These are phyloP conservation scores for Wallacemonas sp. DNA, from an alignment of 208 protist species.

Conservation along the genomic window DNA sequence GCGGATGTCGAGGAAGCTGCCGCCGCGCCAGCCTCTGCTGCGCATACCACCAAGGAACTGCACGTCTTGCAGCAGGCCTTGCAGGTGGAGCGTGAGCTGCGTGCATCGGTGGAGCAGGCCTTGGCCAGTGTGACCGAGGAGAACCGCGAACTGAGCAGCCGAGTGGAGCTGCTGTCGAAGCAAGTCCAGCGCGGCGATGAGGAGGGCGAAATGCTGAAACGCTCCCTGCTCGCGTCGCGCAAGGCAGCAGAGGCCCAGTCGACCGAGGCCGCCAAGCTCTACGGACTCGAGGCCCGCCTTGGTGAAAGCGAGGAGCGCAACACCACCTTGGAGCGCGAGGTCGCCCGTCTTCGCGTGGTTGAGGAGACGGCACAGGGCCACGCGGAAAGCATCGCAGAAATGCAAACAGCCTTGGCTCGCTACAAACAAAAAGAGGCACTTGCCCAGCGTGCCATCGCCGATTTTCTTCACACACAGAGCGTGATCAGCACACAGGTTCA, in stretches of 20 bases:
- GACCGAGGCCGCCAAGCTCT: slow-evolving; percentile 44
- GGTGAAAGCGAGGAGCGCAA: slow-evolving; percentile 36
- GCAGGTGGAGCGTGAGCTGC: slow-evolving; percentile 17
- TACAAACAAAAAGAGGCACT: slow-evolving; percentile 36
- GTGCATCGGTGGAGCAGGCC: slow-evolving; percentile 10
- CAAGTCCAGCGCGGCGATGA: slow-evolving; percentile 37
- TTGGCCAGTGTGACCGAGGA: slow-evolving; percentile 32
- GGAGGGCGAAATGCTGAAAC: slow-evolving; percentile 35
- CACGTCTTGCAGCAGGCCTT: slow-evolving; percentile 18
- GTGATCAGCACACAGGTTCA: slow-evolving; percentile 27
- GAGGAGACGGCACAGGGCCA: not conserved
- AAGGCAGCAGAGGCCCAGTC: slow-evolving; percentile 49
- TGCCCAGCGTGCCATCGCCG: slow-evolving; percentile 23
- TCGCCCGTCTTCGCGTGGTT: slow-evolving; percentile 16
- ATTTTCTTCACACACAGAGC: slow-evolving; percentile 41
- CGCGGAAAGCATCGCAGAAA: slow-evolving; percentile 7
- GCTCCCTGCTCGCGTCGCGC: slow-evolving; percentile 45
- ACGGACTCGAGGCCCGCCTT: slow-evolving; percentile 59
- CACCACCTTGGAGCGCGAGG: slow-evolving; percentile 17
- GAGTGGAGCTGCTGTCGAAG: slow-evolving; percentile 20
- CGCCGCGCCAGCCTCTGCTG: not conserved
- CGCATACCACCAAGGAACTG: not conserved
- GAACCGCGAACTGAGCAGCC: slow-evolving; percentile 21
- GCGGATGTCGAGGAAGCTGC: not conserved
- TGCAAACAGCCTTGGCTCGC: slow-evolving; percentile 3